Percentiles rank a stretch among this genome's conserved stretches.
phyloP scores from a whole-genome alignment of 208 protist species.

The Trypanosoma mega region DNA sequence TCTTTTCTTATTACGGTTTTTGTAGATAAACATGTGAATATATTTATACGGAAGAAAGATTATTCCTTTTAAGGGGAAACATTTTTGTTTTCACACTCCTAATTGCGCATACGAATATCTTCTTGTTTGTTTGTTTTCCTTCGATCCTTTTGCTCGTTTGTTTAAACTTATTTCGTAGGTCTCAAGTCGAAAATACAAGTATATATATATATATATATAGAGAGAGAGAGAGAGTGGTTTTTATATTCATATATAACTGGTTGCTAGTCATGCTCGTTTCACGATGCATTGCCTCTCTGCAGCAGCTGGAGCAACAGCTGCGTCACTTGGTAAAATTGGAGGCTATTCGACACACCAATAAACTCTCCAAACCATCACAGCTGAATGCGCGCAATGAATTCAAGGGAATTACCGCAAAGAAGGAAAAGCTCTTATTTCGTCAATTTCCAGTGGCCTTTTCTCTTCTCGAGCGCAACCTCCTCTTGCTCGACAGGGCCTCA shows the following conservation, averaged over 20 bases:
- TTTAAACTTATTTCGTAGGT: too few relatives aligned
- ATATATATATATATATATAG: constrained; percentile 12
- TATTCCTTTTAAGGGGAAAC: too few relatives aligned
- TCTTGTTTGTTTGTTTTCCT: too few relatives aligned
- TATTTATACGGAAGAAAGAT: too few relatives aligned
- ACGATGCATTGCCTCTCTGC: constrained; percentile 32
- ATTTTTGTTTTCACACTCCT: too few relatives aligned
- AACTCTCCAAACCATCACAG: not conserved
- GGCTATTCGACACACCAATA: not conserved
- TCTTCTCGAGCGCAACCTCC: constrained; percentile 64
- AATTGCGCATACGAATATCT: too few relatives aligned
- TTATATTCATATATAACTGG: constrained; percentile 8
- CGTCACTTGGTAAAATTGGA: constrained; percentile 20
- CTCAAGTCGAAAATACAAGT: too few relatives aligned
- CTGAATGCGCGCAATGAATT: not conserved
- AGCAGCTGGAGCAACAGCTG: constrained; percentile 25
- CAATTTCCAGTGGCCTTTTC: constrained; percentile 65
- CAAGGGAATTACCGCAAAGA: constrained; percentile 8
- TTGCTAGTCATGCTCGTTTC: constrained; percentile 29
- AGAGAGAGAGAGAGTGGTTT: not conserved
- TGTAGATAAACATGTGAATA: constrained; percentile 8
- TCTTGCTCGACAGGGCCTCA: too few relatives aligned
- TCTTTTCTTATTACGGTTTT: not conserved
- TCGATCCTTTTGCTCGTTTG: too few relatives aligned
- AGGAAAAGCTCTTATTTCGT: constrained; percentile 67